phyloP scores from a whole-genome alignment of 2,329 filamentous ascomycete species.

The Fusarium verticillioides region DNA sequence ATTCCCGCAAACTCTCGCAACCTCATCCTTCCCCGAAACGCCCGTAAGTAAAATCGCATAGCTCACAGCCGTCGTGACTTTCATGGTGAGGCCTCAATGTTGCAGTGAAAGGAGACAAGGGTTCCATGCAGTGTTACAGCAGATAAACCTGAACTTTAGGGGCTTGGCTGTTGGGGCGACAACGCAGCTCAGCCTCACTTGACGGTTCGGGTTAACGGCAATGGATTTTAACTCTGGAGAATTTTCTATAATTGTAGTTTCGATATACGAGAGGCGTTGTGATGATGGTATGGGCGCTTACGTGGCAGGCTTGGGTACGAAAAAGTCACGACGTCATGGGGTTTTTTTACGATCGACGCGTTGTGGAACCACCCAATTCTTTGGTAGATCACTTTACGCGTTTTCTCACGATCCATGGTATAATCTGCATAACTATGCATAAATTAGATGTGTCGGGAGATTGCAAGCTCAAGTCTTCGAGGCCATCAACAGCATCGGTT shows the following conservation, averaged over 20 bases:
- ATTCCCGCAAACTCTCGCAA: conserved; percentile 11
- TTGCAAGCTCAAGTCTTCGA: background rate
- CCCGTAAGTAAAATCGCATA: rapidly evolving
- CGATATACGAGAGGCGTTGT: background rate
- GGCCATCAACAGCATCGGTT: background rate
- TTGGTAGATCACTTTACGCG: background rate
- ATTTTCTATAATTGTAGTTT: background rate
- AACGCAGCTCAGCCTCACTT: conserved; percentile 7
- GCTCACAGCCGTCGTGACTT: background rate
- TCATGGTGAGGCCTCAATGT: conserved; percentile 5
- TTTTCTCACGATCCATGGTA: background rate
- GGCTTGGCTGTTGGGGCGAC: conserved; percentile 19
- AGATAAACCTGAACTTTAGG: background rate
- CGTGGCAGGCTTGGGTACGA: background rate
- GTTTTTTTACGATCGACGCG: background rate
- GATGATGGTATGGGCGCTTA: conserved; percentile 2
- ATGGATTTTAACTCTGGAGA: background rate
- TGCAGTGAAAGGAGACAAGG: background rate
- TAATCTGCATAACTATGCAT: background rate
- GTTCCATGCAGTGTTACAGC: background rate
- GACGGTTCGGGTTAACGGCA: background rate
- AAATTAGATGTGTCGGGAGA: background rate
- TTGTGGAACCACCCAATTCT: background rate
- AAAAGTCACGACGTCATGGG: conserved; percentile 20
- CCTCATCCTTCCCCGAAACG: background rate